A percentile compares a stretch with the other conserved stretches of the same genome.
phyloP scores from a whole-genome alignment of 2,329 filamentous ascomycete species.

The Neofusicoccum sp. region DNA sequence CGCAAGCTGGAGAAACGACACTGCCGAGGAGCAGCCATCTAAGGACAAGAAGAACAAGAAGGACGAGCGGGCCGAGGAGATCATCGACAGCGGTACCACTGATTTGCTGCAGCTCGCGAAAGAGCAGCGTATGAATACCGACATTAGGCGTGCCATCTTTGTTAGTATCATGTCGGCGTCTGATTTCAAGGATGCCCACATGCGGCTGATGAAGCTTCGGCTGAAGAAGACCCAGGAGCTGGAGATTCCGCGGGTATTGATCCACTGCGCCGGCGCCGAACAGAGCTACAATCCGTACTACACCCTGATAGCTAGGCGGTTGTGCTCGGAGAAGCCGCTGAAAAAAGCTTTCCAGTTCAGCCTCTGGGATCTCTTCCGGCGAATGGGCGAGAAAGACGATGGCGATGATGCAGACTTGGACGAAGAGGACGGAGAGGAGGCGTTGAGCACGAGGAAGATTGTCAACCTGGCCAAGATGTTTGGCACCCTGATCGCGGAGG shows the following conservation, averaged over 20 bases:
- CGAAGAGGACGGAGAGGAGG: slow-evolving; percentile 50
- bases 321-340: slow-evolving; percentile 73
- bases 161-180: slow-evolving; percentile 81
- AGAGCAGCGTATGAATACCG: slow-evolving; percentile 82
- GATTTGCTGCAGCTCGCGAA: slow-evolving; percentile 73
- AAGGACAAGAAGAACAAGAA: slow-evolving; percentile 32
- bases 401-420: slow-evolving; percentile 57
- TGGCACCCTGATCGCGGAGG: slow-evolving; percentile 60
- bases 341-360: slow-evolving; percentile 84
- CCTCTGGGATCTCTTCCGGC: slow-evolving; percentile 81
- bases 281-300: slow-evolving; percentile 90
- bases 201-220: slow-evolving; percentile 74
- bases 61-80: slow-evolving; percentile 20
- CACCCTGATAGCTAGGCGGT: slow-evolving; percentile 73
- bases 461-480: slow-evolving; percentile 69
- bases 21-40: slow-evolving; percentile 33
- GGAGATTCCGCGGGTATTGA: slow-evolving; percentile 82
- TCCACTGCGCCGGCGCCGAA: slow-evolving; percentile 84
- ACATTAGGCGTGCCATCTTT: slow-evolving; percentile 87
- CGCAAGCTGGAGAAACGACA: slow-evolving; percentile 70
- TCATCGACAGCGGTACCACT: slow-evolving; percentile 41
- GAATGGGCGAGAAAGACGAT: slow-evolving; percentile 74
- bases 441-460: slow-evolving; percentile 56
- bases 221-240: slow-evolving; percentile 83
- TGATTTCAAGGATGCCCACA: slow-evolving; percentile 79